Evolutionary conservation across 1,284 basidiomycete genomes (phyloP).

Genomic region (Moesziomyces sp.): DNA sequence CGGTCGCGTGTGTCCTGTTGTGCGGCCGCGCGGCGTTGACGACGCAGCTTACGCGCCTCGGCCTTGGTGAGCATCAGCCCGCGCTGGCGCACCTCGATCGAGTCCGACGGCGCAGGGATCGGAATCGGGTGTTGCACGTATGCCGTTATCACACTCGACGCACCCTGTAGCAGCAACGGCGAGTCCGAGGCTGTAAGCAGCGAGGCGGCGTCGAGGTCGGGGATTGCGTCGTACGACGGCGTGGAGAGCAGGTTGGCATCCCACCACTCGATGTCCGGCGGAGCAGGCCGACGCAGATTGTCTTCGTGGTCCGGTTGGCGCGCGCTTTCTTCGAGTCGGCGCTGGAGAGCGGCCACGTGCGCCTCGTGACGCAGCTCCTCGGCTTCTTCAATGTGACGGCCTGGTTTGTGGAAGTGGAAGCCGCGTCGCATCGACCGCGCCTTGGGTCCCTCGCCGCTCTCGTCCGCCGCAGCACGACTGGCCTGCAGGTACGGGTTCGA

Average conservation of each 20-base stretch:
- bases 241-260: conserved; percentile 85
- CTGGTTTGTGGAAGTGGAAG: conserved; percentile 62
- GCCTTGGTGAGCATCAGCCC: conserved; percentile 69
- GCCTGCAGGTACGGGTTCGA: conserved; percentile 60
- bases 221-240: conserved; percentile 79
- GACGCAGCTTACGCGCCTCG: conserved; percentile 97
- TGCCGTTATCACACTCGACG: conserved; percentile 83
- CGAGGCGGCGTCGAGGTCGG: conserved; percentile 70
- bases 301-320: conserved; percentile 90
- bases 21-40: conserved; percentile 86
- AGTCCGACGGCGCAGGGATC: conserved; percentile 88
- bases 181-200: conserved; percentile 18
- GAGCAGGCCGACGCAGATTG: conserved; percentile 79
- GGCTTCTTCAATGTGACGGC: conserved; percentile 59
- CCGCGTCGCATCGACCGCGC: conserved; percentile 53
- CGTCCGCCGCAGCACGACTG: conserved; percentile 14
- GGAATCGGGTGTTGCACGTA: conserved; percentile 98
- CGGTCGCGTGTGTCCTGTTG: conserved; percentile 94
- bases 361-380: conserved; percentile 68
- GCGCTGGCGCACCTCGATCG: conserved; percentile 75
- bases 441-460: conserved; percentile 34
- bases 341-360: conserved; percentile 89
- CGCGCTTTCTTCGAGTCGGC: conserved; percentile 89
- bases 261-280: conserved; percentile 97
- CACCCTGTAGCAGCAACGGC: conserved; percentile 42